These are phyloP conservation scores for Populus hybrid DNA, from an alignment of 441 rosid species.

Conservation along the genomic window DNA sequence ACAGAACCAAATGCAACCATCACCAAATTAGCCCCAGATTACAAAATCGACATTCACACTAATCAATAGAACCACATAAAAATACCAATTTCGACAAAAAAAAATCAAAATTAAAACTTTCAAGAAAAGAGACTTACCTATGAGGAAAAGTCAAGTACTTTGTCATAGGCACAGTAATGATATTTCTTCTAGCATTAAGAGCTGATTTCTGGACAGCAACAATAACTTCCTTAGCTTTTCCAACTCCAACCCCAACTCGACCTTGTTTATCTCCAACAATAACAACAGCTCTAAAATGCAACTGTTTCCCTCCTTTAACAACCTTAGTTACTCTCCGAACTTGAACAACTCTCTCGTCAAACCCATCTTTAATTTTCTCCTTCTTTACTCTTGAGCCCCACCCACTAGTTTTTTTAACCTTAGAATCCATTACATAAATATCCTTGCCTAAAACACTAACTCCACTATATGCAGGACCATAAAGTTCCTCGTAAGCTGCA, in stretches of 20 bases:
- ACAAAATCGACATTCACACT: neutral
- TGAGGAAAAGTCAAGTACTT: slow-evolving; percentile 90
- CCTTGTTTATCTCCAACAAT: slow-evolving; percentile 91
- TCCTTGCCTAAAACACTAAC: slow-evolving; percentile 60
- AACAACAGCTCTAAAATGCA: slow-evolving; percentile 80
- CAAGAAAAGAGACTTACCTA: slow-evolving; percentile 36
- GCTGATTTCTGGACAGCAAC: slow-evolving; percentile 85
- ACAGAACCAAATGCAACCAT: neutral
- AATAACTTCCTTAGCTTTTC: slow-evolving; percentile 87
- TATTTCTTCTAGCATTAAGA: slow-evolving; percentile 69
- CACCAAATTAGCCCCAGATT: neutral
- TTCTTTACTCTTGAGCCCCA: slow-evolving; percentile 53
- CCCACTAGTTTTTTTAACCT: slow-evolving; percentile 43
- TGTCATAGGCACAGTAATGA: slow-evolving; percentile 82
- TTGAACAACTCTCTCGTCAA: slow-evolving; percentile 87
- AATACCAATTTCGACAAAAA: neutral
- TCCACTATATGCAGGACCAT: slow-evolving; percentile 80
- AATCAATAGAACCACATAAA: neutral
- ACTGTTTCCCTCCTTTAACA: slow-evolving; percentile 87
- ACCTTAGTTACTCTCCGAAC: slow-evolving; percentile 84
- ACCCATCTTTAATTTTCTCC: slow-evolving; percentile 71
- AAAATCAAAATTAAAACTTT: neutral
- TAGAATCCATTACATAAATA: slow-evolving; percentile 64
- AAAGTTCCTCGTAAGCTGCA: slow-evolving; percentile 72
- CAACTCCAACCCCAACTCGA: slow-evolving; percentile 81